Conservation (phyloP, 768 basidiomycete species). For the Agrocybe pediades region DNA sequence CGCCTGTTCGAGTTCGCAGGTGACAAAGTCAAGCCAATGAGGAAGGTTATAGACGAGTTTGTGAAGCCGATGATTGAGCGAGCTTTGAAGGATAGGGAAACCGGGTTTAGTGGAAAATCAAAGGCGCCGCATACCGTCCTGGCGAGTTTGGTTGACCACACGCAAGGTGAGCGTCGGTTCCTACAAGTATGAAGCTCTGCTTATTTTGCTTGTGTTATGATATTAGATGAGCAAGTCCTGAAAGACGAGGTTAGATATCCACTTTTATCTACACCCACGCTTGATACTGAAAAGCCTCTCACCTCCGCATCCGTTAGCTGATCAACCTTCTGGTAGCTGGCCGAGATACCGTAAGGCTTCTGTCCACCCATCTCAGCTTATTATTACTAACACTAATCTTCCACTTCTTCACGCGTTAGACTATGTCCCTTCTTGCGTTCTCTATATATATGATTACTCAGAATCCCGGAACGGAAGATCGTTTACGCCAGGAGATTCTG, state of each 20-base stretch:
- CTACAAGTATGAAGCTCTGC: slow-evolving; percentile 14
- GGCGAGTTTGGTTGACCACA: slow-evolving; percentile 47
- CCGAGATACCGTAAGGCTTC: slow-evolving; percentile 43
- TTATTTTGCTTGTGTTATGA: neutral
- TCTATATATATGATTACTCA: slow-evolving; percentile 43
- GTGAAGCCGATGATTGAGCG: slow-evolving; percentile 51
- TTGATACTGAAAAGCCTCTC: neutral
- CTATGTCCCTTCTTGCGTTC: slow-evolving; percentile 41
- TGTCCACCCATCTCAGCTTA: neutral
- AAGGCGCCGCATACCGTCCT: slow-evolving; percentile 39
- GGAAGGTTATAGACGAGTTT: slow-evolving; percentile 47
- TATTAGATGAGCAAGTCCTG: slow-evolving; percentile 13
- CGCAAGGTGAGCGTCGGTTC: slow-evolving; percentile 37
- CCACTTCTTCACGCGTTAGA: slow-evolving; percentile 28
- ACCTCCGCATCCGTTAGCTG: slow-evolving; percentile 27
- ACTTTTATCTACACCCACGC: too few relatives aligned
- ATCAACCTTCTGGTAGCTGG: slow-evolving; percentile 52
- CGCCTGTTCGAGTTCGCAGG: slow-evolving; percentile 48
- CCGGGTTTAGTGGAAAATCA: slow-evolving; percentile 24
- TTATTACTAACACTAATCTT: too few relatives aligned
- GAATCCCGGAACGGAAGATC: slow-evolving; percentile 37
- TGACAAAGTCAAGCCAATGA: slow-evolving; percentile 43
- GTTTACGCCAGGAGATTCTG: slow-evolving; percentile 42
- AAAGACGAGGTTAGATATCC: slow-evolving; percentile 19
- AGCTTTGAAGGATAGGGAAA: slow-evolving; percentile 40